These are phyloP conservation scores for Venustampulla echinocandica DNA, from an alignment of 495 filamentous ascomycete genomes.

Conservation along the genomic window DNA sequence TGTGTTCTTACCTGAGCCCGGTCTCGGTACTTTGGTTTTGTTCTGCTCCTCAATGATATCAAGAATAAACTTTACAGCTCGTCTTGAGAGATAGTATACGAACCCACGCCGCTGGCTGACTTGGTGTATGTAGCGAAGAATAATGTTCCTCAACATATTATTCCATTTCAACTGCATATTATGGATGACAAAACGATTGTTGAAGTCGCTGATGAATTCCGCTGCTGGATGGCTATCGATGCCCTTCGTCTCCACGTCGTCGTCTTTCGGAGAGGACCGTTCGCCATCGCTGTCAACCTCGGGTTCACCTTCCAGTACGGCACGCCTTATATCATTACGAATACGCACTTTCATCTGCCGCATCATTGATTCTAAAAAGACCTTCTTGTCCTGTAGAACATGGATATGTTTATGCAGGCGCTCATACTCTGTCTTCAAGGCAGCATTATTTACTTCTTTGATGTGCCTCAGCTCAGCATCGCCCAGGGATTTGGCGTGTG, in stretches of 20 bases:
- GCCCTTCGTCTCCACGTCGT: slow-evolving; percentile 10
- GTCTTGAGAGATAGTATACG: slow-evolving; percentile 92
- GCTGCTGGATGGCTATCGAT: slow-evolving; percentile 18
- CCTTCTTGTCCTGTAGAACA: slow-evolving; percentile 62
- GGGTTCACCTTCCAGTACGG: slow-evolving; percentile 38
- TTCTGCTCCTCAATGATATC: slow-evolving; percentile 94
- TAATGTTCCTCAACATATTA: slow-evolving; percentile 89
- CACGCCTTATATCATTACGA: slow-evolving; percentile 29
- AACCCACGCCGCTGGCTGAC: slow-evolving; percentile 93
- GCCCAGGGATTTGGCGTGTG: slow-evolving; percentile 56
- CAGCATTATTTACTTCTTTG: slow-evolving; percentile 42
- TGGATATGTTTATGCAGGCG: slow-evolving; percentile 59
- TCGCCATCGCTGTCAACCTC: slow-evolving; percentile 26
- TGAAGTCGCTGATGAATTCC: slow-evolving; percentile 57
- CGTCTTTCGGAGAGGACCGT: slow-evolving; percentile 13
- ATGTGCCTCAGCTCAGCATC: slow-evolving; percentile 57
- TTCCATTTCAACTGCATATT: slow-evolving; percentile 98
- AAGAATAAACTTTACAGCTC: slow-evolving; percentile 94
- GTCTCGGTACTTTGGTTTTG: slow-evolving; percentile 46
- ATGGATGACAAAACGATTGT: slow-evolving; percentile 96
- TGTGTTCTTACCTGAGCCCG: slow-evolving; percentile 22
- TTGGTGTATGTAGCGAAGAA: slow-evolving; percentile 94
- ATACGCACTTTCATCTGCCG: slow-evolving; percentile 53
- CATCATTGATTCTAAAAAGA: slow-evolving; percentile 70
- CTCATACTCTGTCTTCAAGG: slow-evolving; percentile 53